Conservation (phyloP, 495 filamentous ascomycete genomes). For the Xylaria intraflava region DNA sequence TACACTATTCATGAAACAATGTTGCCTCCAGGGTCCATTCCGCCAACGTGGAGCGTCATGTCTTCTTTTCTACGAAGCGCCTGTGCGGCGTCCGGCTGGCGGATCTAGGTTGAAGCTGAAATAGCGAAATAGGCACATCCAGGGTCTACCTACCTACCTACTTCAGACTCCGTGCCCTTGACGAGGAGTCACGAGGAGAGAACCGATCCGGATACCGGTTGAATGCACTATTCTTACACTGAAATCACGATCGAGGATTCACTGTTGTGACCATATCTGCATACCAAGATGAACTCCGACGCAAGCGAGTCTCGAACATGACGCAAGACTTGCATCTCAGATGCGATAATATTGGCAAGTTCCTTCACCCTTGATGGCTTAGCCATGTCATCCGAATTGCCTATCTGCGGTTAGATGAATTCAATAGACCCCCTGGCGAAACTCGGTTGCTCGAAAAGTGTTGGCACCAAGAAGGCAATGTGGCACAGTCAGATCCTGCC, state of each 20-base stretch:
- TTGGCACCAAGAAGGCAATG: constrained; percentile 1
- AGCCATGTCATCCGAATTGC: not conserved
- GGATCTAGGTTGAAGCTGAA: too few relatives aligned
- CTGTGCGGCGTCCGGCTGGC: too few relatives aligned
- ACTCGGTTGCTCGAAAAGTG: not conserved
- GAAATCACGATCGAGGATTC: not conserved
- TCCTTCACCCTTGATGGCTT: not conserved
- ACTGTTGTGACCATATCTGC: not conserved
- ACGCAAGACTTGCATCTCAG: not conserved
- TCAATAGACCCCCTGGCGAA: not conserved
- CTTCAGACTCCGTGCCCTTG: too few relatives aligned
- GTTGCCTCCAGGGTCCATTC: too few relatives aligned
- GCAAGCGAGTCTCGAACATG: not conserved
- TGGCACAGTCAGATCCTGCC: not conserved
- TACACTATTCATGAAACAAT: too few relatives aligned
- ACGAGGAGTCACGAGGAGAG: not conserved
- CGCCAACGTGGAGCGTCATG: too few relatives aligned
- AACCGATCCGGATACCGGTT: not conserved
- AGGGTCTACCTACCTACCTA: too few relatives aligned
- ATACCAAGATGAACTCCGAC: not conserved
- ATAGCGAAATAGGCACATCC: too few relatives aligned
- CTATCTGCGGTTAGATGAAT: not conserved
- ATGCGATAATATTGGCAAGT: not conserved
- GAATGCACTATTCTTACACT: not conserved
- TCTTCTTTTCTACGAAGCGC: too few relatives aligned